phyloP scores from a whole-genome alignment of 1,284 basidiomycete genomes.

The Pyrrhoderma noxium region DNA sequence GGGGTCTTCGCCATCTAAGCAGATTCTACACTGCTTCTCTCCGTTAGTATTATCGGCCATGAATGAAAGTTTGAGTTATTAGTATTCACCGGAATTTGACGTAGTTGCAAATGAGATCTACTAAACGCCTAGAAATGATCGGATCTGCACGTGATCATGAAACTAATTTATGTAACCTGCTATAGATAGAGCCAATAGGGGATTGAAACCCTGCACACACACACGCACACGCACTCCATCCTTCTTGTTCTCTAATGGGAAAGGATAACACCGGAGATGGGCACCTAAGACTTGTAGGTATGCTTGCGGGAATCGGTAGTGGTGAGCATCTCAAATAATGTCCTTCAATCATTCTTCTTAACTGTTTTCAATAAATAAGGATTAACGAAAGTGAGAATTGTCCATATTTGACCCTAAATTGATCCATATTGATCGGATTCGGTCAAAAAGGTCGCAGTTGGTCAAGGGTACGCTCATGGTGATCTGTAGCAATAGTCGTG shows the following conservation, averaged over 20 bases:
- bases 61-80: neutral
- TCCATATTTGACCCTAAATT: slow-evolving; percentile 14
- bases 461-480: slow-evolving; percentile 46
- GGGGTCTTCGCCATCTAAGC: slow-evolving; percentile 56
- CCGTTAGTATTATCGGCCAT: neutral
- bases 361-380: slow-evolving; percentile 29
- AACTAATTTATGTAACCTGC: too few species aligned
- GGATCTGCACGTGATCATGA: too few species aligned
- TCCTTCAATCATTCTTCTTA: neutral
- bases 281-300: slow-evolving; percentile 48
- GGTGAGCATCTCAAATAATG: slow-evolving; percentile 30
- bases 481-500: neutral
- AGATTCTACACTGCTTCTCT: slow-evolving; percentile 67
- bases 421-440: neutral
- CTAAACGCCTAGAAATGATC: too few species aligned
- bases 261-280: neutral
- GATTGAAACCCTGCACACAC: too few species aligned
- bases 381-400: slow-evolving; percentile 45
- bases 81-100: too few species aligned
- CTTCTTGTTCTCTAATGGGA: neutral
- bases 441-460: slow-evolving; percentile 49
- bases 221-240: too few species aligned
- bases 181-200: too few species aligned
- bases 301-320: slow-evolving; percentile 55
- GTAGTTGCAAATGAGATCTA: too few species aligned